Evolutionary conservation across 2,329 filamentous ascomycete species (phyloP).

Genomic region (Neofusicoccum laricinum): DNA sequence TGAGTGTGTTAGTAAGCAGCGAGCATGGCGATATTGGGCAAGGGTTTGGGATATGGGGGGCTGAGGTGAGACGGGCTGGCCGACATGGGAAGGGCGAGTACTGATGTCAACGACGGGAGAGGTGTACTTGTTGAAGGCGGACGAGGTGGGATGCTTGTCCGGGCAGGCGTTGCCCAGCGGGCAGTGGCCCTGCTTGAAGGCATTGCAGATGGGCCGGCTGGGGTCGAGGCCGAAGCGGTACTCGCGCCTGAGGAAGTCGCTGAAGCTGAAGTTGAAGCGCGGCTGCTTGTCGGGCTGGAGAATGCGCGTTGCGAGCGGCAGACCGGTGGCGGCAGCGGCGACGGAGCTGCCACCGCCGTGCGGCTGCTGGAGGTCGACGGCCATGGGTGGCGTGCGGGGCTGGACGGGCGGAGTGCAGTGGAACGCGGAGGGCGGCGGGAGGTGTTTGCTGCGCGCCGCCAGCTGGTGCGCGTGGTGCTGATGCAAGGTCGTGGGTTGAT

Average conservation of each 20-base stretch:
- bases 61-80: conserved; percentile 20
- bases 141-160: conserved; percentile 68
- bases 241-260: conserved; percentile 76
- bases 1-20: conserved; percentile 28
- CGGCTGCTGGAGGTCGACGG: conserved; percentile 8
- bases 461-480: background rate
- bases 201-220: conserved; percentile 70
- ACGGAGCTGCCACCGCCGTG: background rate
- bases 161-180: conserved; percentile 80
- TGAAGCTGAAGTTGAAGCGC: conserved; percentile 76
- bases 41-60: conserved; percentile 21
- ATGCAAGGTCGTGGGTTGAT: background rate
- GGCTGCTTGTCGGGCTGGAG: conserved; percentile 27
- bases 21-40: too few species aligned
- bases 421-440: background rate
- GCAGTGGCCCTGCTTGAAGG: conserved; percentile 82
- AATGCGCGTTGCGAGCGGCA: conserved; percentile 26
- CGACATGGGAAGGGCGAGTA: too few species aligned
- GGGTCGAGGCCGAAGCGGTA: conserved; percentile 81
- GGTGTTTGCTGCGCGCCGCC: background rate
- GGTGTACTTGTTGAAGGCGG: conserved; percentile 63
- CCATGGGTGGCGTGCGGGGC: background rate
- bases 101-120: conserved; percentile 23
- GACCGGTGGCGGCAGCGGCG: conserved; percentile 13
- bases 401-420: background rate